phyloP scores from a whole-genome alignment of 169 alveolate species.

The Cryptosporidium tyzzeri region DNA sequence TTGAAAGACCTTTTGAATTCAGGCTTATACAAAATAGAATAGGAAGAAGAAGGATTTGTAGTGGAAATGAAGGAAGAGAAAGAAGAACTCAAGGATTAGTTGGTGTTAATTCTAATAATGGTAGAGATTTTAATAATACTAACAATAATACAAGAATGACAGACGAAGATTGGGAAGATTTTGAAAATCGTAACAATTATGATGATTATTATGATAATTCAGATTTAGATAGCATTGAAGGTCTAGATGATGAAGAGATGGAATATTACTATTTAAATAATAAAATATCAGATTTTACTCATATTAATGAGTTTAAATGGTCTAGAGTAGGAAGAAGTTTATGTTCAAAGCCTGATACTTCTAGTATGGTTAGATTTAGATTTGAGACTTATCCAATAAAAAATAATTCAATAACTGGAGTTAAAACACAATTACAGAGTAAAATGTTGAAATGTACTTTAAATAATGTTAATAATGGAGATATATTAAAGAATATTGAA shows the following conservation, averaged over 20 bases:
- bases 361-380: slow-evolving; percentile 40
- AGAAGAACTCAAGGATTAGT: not conserved
- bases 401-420: slow-evolving; percentile 48
- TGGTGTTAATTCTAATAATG: too few relatives aligned
- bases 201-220: not conserved
- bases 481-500: slow-evolving; percentile 2
- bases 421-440: not conserved
- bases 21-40: not conserved
- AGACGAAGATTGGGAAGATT: too few relatives aligned
- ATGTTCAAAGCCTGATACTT: slow-evolving; percentile 57
- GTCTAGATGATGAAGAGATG: slow-evolving; percentile 60
- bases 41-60: not conserved
- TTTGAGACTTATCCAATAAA: slow-evolving; percentile 46
- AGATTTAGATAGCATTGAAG: slow-evolving; percentile 28
- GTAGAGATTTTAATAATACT: not conserved
- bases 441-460: not conserved
- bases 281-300: not conserved
- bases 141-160: too few relatives aligned
- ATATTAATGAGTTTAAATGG: slow-evolving; percentile 57
- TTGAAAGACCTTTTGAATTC: slow-evolving; percentile 52
- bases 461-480: slow-evolving; percentile 2
- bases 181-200: too few relatives aligned
- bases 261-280: slow-evolving; percentile 21
- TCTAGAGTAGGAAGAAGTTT: slow-evolving; percentile 55
- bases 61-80: not conserved